Evolutionary conservation across 2,329 filamentous ascomycete species (phyloP), one percentile per base, ranked within the genome.

Genomic region (Leptosphaerulina australis): DNA sequence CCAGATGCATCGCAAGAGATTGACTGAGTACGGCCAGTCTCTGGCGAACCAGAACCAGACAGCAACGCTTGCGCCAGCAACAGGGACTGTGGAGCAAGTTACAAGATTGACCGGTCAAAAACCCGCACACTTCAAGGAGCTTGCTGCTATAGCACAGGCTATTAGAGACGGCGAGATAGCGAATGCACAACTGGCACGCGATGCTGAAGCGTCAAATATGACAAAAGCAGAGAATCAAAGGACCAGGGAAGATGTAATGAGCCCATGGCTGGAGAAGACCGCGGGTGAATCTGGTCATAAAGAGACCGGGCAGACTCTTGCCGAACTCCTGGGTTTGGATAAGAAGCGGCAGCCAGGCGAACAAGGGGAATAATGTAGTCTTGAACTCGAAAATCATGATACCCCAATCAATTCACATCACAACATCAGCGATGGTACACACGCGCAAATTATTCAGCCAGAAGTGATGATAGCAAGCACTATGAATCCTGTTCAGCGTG

Each of bases 381-480:
- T 10, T 25, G 4, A 12, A 6, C n/a, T n/a, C n/a, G n/a, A 26
- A 36, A 22, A 25, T 10, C 6, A 37, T 36, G 35, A 45, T 43
- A 41, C 26, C 36, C n/a, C 37, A 17, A 8, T 24, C n/a, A n/a
- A 21, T n/a, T 18, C 5, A 24, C 25, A 25, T 30, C 38, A 44
- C 21, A 15, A 8, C 11, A n/a, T 30, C 12, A 21, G 10, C 9
- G 15, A 10, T 21, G 12, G 11, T 20, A 8, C n/a, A 21, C 41
- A 44, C 30, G 12, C 10, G 22, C 5, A 56, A 55, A 53, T 57
- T 59, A 53, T 68, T 63, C 59, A 63, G 60, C 58, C 60, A 62
- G 54, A 58, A 62, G 57, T 59, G 58, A 61, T 67, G 62, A 66
- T 66, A 62, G 63, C 62, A 63, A 63, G 61, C 62, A 65, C 62